Evolutionary conservation across 805 yeast species (phyloP).

Genomic region (Teunomyces funiuensis): DNA sequence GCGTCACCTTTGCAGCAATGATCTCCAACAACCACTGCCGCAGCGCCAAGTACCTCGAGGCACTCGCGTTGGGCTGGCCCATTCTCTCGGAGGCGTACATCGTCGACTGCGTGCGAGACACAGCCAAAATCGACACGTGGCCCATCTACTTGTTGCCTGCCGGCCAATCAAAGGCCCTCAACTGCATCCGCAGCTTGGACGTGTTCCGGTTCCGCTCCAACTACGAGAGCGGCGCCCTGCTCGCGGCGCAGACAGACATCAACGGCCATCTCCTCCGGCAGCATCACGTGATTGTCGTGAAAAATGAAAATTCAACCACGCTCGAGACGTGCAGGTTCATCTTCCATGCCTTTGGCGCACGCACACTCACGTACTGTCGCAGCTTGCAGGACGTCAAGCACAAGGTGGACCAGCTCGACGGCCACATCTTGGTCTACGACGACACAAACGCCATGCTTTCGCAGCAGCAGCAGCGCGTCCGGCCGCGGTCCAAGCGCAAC

Average conservation of each 20-base stretch:
- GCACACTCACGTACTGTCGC: constrained; percentile 16
- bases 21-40: constrained; percentile 59
- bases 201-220: constrained; percentile 43
- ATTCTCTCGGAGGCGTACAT: constrained; percentile 61
- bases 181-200: constrained; percentile 49
- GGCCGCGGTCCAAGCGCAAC: neutral
- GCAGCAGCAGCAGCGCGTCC: neutral
- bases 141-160: constrained; percentile 63
- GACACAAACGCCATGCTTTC: constrained; percentile 15
- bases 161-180: constrained; percentile 57
- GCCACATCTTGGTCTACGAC: constrained; percentile 26
- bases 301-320: constrained; percentile 25
- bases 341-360: constrained; percentile 48
- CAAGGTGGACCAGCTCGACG: neutral
- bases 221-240: constrained; percentile 24
- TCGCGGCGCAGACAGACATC: constrained; percentile 44
- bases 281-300: constrained; percentile 35
- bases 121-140: constrained; percentile 39
- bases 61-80: constrained; percentile 86
- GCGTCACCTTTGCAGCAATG: constrained; percentile 60
- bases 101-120: constrained; percentile 43
- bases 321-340: constrained; percentile 42
- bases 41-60: constrained; percentile 74
- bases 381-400: constrained; percentile 8
- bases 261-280: constrained; percentile 36